Percentiles rank a stretch among this genome's conserved stretches.
These are phyloP conservation scores for Osmanthus fragrans DNA, from an alignment of 257 asterid species.

Conservation along the genomic window DNA sequence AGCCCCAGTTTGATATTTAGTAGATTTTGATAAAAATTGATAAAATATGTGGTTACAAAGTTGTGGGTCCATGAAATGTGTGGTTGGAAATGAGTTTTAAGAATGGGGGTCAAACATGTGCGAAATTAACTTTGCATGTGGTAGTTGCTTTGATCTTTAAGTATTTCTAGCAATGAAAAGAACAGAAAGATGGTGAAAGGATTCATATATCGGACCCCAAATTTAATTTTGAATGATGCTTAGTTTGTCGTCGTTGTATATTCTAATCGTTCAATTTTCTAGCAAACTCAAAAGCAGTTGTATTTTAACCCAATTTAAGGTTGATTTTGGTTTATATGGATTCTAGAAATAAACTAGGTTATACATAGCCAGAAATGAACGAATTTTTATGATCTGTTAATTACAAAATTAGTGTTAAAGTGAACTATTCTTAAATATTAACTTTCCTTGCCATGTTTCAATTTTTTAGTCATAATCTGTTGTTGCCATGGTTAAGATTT, in stretches of 20 bases:
- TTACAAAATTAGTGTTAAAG: no score
- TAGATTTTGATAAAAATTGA: no score
- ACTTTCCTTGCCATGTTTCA: not conserved
- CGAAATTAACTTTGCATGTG: not conserved
- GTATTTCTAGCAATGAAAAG: not conserved
- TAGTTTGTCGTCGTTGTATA: not conserved
- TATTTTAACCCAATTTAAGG: not conserved
- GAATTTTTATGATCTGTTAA: not conserved
- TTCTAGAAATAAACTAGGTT: not conserved
- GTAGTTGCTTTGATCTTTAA: not conserved
- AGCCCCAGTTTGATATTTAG: no score
- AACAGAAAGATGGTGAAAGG: not conserved
- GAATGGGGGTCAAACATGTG: no score
- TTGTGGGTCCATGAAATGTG: no score
- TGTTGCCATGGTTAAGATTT: not conserved
- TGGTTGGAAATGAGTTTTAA: no score
- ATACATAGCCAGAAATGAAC: not conserved
- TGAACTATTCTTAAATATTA: not conserved
- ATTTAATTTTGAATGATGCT: not conserved
- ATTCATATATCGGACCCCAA: not conserved
- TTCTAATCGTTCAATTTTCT: not conserved
- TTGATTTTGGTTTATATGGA: no score
- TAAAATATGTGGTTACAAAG: no score
- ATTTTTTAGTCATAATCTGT: not conserved
- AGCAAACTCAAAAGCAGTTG: not conserved